phyloP scores from a whole-genome alignment of 164 flowering plant genomes.

The Chimonanthus praecox region DNA sequence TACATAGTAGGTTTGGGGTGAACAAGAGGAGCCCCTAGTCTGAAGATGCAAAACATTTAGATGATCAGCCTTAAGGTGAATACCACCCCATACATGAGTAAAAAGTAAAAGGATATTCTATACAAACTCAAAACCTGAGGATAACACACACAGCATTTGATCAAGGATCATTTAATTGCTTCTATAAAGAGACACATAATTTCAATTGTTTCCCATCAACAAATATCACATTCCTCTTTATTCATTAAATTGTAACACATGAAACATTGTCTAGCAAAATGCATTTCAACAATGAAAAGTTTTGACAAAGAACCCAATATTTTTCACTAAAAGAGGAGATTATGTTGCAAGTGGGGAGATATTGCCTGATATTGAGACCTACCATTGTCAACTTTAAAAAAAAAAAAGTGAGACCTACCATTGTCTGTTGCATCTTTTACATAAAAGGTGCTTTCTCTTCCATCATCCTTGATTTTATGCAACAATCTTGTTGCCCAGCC shows the following conservation, averaged over 20 bases:
- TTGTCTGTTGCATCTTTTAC: conserved; percentile 18
- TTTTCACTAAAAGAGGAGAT: background rate
- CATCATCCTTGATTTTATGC: conserved; percentile 27
- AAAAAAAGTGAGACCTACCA: conserved; percentile 16
- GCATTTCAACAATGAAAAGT: background rate
- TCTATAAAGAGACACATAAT: background rate
- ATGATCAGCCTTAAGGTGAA: too few species aligned
- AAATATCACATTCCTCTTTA: background rate
- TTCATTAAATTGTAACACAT: background rate
- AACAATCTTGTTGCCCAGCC: conserved; percentile 71
- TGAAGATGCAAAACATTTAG: too few species aligned
- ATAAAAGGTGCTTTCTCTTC: conserved; percentile 20
- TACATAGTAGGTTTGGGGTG: too few species aligned
- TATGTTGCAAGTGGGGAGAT: background rate
- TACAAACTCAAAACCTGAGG: background rate
- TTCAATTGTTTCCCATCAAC: background rate
- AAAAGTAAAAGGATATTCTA: too few species aligned
- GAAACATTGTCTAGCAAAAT: background rate
- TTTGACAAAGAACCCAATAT: background rate
- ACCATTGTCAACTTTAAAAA: conserved; percentile 12
- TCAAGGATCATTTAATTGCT: background rate
- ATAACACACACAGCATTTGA: too few species aligned
- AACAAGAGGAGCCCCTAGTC: too few species aligned
- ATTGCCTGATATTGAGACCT: conserved; percentile 3
- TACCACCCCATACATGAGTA: too few species aligned